Base-by-base conservation (phyloP, 2,329 filamentous ascomycete species). In the Xylaria multiplex region DNA sequence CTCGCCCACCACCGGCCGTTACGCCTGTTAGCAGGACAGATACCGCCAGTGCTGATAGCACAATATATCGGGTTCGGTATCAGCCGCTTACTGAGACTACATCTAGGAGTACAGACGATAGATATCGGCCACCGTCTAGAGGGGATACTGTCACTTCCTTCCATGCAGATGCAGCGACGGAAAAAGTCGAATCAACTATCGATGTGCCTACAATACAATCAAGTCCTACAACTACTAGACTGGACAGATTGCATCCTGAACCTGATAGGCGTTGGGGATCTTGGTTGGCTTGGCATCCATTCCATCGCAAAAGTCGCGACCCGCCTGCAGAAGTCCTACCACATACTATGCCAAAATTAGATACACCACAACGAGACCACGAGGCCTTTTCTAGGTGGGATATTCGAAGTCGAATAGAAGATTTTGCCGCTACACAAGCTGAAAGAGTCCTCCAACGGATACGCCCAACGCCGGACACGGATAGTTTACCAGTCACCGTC, bases 21-120 rank as follows among this genome's bases (percentile, higher is more conserved):
- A 89, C 87, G 0, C 87, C 87, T 0, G 76, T 88, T 49, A 90
- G 87, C 72, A 81, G 87, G 68, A 86, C 87, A 19, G 87, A 90
- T 66, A 89, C 88, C 1, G 83, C 86, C 19, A 90, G 87, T 71
- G 87, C 86, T 0, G 87, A 86, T 50, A 90, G 87, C 74, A 90
- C 88, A 1, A 84, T 87, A 2, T 90, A 90, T 68, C 86, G 86
- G 6, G 82, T 90, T 42, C 82, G 87, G 59, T 90, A 90, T 69
- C 86, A 88, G 61, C 81, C 85, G 11, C 80, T 85, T 6, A 85
- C 85, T 1, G 88, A 88, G 64, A 80, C 81, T 16, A 81, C 81
- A 5, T 80, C 81, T 4, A 80, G 81, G 59, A 82, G 82, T 8
- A 82, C 83, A 2, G 81, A 84, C 58, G 75, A 67, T 62, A 73